Conservation (phyloP, 2,329 filamentous ascomycete species). For the Parascedosporium putredinis region DNA sequence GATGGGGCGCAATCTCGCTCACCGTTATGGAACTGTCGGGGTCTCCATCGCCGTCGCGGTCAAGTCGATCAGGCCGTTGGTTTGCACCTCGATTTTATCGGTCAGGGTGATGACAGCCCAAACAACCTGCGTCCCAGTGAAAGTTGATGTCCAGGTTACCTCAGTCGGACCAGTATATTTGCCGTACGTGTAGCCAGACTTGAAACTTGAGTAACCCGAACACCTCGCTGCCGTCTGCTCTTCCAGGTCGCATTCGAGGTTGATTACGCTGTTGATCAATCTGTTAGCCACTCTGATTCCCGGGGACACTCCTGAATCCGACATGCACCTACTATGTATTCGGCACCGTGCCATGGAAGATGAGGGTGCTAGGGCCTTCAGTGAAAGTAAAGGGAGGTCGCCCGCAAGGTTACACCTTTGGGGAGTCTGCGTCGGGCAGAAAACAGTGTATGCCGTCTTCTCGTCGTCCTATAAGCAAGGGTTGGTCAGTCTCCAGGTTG, state of each 20-base stretch:
- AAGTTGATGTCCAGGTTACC: constrained; percentile 33
- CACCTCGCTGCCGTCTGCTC: constrained; percentile 34
- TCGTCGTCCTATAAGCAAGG: constrained; percentile 26
- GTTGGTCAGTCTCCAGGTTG: too few species aligned
- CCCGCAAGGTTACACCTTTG: constrained; percentile 32
- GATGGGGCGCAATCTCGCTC: background rate
- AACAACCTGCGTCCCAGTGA: constrained; percentile 27
- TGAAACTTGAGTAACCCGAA: constrained; percentile 36
- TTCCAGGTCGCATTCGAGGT: constrained; percentile 31
- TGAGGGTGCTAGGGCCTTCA: constrained; percentile 32
- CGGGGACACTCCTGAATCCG: background rate
- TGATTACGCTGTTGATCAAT: constrained; percentile 25
- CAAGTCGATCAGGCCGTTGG: constrained; percentile 2
- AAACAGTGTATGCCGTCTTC: constrained; percentile 37
- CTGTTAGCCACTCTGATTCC: background rate
- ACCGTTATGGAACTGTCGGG: background rate
- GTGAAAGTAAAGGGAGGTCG: constrained; percentile 37
- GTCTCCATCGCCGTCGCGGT: constrained; percentile 6
- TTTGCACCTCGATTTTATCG: background rate
- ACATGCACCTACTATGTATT: constrained; percentile 29
- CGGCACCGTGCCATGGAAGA: constrained; percentile 31
- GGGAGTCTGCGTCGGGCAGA: constrained; percentile 32
- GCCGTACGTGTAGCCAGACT: constrained; percentile 11
- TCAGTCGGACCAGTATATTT: constrained; percentile 26
- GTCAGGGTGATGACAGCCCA: constrained; percentile 36